Evolutionary conservation across 352 stramenopile genomes (phyloP), one percentile per base, ranked within the genome.

Genomic region (Pelagophyceae sp.): DNA sequence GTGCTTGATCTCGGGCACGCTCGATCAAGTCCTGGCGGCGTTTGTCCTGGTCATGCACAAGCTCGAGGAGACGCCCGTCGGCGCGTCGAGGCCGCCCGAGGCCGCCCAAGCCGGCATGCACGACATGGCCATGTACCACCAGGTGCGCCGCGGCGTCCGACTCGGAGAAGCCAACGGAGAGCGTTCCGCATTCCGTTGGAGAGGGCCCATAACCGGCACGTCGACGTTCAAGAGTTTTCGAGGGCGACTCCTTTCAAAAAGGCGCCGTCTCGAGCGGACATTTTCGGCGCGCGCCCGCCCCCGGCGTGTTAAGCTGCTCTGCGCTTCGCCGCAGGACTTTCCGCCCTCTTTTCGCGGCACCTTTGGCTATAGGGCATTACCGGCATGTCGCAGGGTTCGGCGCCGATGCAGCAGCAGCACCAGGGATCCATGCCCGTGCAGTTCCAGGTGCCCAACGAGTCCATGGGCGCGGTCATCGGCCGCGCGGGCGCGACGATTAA

Each of bases 391-490:
- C 31, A 2, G 31, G 29, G 31, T 29, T 45, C 31, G 15, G 6
- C 29, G 19, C 64, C 15, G 29, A 37, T 72, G 6, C 64, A 72
- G 64, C 67, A 71, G 61, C 67, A 11, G 2, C 38, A 60, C 33
- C 67, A 33, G 67, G 67, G 67, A 0, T 35, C 67, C 35, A 60
- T 74, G 67, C 67, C 67, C 35, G 67, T 74, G 2, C 67, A 74
- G 67, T 74, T 74, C 67, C 67, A 74, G 67, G 67, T 74, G 1
- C 67, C 67, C 25, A 74, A 74, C 38, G 67, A 74, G 38, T 58
- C 35, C 35, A 74, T 74, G 67, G 67, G 67, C 67, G 67, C 67
- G 35, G 67, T 74, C 35, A 74, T 74, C 38, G 67, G 67, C 35
- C 33, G 67, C 33, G 67, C 35, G 20, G 67, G 67, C 38, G 33